Evolutionary conservation across 2,329 filamentous ascomycete genomes (phyloP).

Genomic region (Sphaceloma murrayae): DNA sequence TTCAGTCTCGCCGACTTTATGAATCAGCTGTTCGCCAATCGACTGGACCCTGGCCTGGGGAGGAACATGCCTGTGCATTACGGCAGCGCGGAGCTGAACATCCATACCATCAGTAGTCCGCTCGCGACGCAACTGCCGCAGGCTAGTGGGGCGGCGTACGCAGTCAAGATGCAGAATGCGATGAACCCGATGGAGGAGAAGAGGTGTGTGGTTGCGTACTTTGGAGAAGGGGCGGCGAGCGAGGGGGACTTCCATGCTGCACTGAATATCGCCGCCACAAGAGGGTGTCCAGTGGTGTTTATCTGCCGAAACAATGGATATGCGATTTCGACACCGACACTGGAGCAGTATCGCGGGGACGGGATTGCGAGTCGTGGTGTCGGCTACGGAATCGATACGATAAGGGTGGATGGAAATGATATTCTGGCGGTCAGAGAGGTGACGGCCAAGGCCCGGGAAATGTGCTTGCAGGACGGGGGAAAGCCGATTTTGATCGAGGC

Average conservation of each 20-base stretch:
- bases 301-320: slow-evolving; percentile 91
- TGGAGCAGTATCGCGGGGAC: slow-evolving; percentile 85
- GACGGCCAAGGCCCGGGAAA: slow-evolving; percentile 63
- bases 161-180: slow-evolving; percentile 68
- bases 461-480: slow-evolving; percentile 72
- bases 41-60: slow-evolving; percentile 66
- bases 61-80: slow-evolving; percentile 98
- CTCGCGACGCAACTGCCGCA: slow-evolving; percentile 85
- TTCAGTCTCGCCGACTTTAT: slow-evolving; percentile 86
- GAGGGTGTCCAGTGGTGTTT: slow-evolving; percentile 79
- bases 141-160: slow-evolving; percentile 77
- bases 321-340: slow-evolving; percentile 78
- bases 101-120: slow-evolving; percentile 79
- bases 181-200: slow-evolving; percentile 59
- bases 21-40: slow-evolving; percentile 87
- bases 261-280: slow-evolving; percentile 80
- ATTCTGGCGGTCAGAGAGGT: slow-evolving; percentile 80
- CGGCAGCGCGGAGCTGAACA: slow-evolving; percentile 71
- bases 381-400: slow-evolving; percentile 89
- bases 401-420: slow-evolving; percentile 89
- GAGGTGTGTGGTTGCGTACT: slow-evolving; percentile 71
- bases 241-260: slow-evolving; percentile 90
- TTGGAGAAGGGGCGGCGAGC: slow-evolving; percentile 81
- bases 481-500: slow-evolving; percentile 82
- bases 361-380: slow-evolving; percentile 79